These are phyloP conservation scores for Pseudonitzschia multiseries DNA, from an alignment of 108 stramenopile species.

Conservation along the genomic window DNA sequence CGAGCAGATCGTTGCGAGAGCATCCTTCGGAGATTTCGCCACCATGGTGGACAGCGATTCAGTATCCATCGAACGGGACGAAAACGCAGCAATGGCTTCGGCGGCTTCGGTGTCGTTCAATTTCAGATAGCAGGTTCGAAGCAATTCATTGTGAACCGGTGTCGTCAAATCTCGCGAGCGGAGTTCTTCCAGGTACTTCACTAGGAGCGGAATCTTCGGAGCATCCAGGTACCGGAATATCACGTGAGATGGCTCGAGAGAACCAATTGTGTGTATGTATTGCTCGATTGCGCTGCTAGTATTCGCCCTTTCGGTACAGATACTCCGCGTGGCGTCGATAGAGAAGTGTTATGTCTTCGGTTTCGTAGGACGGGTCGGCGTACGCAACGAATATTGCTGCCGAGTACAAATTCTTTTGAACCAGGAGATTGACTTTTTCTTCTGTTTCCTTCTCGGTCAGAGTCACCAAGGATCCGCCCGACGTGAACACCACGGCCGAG, in stretches of 20 bases:
- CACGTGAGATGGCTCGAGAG: constrained; percentile 91
- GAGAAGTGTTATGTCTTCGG: constrained; percentile 73
- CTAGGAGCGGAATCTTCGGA: constrained; percentile 83
- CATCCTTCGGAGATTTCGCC: constrained; percentile 73
- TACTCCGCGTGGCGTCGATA: constrained; percentile 92
- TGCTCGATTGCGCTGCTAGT: constrained; percentile 88
- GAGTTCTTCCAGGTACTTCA: constrained; percentile 86
- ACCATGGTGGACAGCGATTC: constrained; percentile 61
- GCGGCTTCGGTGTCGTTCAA: constrained; percentile 77
- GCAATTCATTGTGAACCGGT: constrained; percentile 71
- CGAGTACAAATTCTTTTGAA: constrained; percentile 85
- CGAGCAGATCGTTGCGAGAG: constrained; percentile 77
- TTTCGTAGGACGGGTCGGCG: constrained; percentile 71
- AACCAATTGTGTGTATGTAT: constrained; percentile 93
- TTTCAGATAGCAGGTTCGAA: constrained; percentile 83
- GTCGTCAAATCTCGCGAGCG: constrained; percentile 60
- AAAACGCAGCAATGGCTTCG: constrained; percentile 59
- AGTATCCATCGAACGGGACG: constrained; percentile 45
- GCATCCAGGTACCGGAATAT: constrained; percentile 92
- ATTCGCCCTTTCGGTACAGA: constrained; percentile 91
- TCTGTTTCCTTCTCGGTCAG: constrained; percentile 83
- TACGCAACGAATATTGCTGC: constrained; percentile 92
- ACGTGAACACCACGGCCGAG: constrained; percentile 72
- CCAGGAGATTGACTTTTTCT: constrained; percentile 88
- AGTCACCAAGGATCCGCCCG: constrained; percentile 81